These are phyloP conservation scores for Candida morakotiae DNA, from an alignment of 805 yeast species.

Conservation along the genomic window DNA sequence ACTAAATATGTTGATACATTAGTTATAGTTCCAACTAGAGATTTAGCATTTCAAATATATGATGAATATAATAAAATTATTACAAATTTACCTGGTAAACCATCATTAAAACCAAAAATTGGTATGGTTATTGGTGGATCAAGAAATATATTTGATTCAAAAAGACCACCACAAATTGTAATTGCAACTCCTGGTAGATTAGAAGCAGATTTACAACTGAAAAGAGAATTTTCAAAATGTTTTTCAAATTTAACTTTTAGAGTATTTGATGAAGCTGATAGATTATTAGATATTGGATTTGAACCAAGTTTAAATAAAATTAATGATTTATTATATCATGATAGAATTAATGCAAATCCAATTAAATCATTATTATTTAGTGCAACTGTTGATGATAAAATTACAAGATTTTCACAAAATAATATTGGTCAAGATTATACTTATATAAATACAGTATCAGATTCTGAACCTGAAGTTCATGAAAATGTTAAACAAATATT, in stretches of 20 bases:
- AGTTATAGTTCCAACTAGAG: conserved; percentile 86
- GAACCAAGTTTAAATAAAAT: conserved; percentile 60
- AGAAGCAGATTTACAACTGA: conserved; percentile 45
- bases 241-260: conserved; percentile 57
- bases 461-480: conserved; percentile 69
- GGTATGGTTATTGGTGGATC: conserved; percentile 67
- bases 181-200: conserved; percentile 92
- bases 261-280: conserved; percentile 90
- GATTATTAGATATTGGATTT: conserved; percentile 79
- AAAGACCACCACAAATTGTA: conserved; percentile 52
- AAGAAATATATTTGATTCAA: conserved; percentile 29
- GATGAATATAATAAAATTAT: conserved; percentile 53
- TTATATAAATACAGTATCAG: conserved; percentile 70
- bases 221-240: conserved; percentile 37
- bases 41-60: conserved; percentile 79
- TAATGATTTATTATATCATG: conserved; percentile 42
- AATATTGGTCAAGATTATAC: conserved; percentile 52
- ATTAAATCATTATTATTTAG: conserved; percentile 76
- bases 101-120: conserved; percentile 23
- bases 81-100: conserved; percentile 14
- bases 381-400: conserved; percentile 78
- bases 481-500: conserved; percentile 71
- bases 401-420: conserved; percentile 57
- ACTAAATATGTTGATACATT: conserved; percentile 36
- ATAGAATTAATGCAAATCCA: conserved; percentile 23